phyloP scores from a whole-genome alignment of 1,284 basidiomycete genomes.

The Fomitopsis pinicola region DNA sequence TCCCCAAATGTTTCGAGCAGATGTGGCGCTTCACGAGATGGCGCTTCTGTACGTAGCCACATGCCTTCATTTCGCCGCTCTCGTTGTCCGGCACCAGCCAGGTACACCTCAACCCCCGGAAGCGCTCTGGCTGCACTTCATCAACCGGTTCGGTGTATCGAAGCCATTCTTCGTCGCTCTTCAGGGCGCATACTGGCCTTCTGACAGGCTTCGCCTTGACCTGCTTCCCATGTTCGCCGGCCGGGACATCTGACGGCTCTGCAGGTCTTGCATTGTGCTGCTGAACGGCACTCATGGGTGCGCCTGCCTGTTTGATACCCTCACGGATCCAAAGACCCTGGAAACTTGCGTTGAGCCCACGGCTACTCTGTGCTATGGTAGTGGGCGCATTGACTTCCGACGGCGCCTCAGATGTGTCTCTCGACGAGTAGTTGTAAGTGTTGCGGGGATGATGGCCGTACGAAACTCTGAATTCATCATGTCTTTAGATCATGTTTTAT shows the following conservation, averaged over 20 bases:
- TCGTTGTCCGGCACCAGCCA: conserved; percentile 18
- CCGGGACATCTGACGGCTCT: background rate
- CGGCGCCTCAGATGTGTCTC: background rate
- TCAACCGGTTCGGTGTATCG: conserved; percentile 14
- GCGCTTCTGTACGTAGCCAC: conserved; percentile 54
- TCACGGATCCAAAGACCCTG: background rate
- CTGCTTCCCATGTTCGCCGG: background rate
- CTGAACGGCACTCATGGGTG: background rate
- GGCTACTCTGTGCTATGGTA: background rate
- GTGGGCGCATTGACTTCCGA: background rate
- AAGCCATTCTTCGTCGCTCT: conserved; percentile 14
- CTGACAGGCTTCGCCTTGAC: background rate
- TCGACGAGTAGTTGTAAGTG: background rate
- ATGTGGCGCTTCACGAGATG: conserved; percentile 68
- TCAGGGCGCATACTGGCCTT: background rate
- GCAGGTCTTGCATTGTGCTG: background rate
- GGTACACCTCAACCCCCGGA: conserved; percentile 20
- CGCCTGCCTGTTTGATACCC: background rate
- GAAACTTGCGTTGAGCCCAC: background rate
- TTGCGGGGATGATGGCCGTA: background rate
- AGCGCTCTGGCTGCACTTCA: conserved; percentile 10
- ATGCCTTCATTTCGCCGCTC: conserved; percentile 20
- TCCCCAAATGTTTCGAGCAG: conserved; percentile 55
- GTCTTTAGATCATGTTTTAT: background rate
- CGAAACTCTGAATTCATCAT: background rate